Conservation (phyloP, 192 early-diverging fungal genomes). For the Rhizophagus clarus region DNA sequence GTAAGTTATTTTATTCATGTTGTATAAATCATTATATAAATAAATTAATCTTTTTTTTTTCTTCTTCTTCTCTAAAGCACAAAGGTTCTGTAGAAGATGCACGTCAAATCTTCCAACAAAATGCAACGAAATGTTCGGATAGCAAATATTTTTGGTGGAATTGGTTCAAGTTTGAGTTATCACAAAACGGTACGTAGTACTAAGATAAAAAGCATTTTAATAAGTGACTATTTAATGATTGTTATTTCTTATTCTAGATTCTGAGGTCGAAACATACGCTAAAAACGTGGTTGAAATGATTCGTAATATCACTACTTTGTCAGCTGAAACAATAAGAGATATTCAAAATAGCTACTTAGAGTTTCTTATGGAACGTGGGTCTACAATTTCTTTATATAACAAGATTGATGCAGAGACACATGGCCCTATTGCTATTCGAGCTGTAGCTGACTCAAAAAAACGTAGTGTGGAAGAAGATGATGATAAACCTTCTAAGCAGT, state of each 20-base stretch:
- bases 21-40: not conserved
- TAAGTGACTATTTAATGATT: not conserved
- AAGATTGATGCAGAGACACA: slow-evolving; percentile 50
- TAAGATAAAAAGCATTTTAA: not conserved
- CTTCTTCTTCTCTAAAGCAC: slow-evolving; percentile 1
- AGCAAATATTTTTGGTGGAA: slow-evolving; percentile 59
- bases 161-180: slow-evolving; percentile 67
- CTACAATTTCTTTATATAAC: slow-evolving; percentile 46
- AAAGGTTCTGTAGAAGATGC: slow-evolving; percentile 43
- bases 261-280: slow-evolving; percentile 44
- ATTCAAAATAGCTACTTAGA: slow-evolving; percentile 59
- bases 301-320: slow-evolving; percentile 43
- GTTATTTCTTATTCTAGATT: slow-evolving; percentile 19
- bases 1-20: slow-evolving; percentile 30
- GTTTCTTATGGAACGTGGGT: slow-evolving; percentile 56
- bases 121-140: slow-evolving; percentile 45
- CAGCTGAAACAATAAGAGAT: slow-evolving; percentile 57
- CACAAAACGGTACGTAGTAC: slow-evolving; percentile 47
- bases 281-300: slow-evolving; percentile 53
- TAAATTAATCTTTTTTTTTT: not conserved
- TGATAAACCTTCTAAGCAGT: slow-evolving; percentile 20
- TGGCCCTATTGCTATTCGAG: slow-evolving; percentile 29
- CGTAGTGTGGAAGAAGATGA: slow-evolving; percentile 35
- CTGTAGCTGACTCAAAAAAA: slow-evolving; percentile 41
- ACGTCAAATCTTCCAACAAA: slow-evolving; percentile 49